A percentile compares a stretch with the other conserved stretches of the same genome.
phyloP scores from a whole-genome alignment of 2,329 filamentous ascomycete species.

The Aspergillus cejpii region DNA sequence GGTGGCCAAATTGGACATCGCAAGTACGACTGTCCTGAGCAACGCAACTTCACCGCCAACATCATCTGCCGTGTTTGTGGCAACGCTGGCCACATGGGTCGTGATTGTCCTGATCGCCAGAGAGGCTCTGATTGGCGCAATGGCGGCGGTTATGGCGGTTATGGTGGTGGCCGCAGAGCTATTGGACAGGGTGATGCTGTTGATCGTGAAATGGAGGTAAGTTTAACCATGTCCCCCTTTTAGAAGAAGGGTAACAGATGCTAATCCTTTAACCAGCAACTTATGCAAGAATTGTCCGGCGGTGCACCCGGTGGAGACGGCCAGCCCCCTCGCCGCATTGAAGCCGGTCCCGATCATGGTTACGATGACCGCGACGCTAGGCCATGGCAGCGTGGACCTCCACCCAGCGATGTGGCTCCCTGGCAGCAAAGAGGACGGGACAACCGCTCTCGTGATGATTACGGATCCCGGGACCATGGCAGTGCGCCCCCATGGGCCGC shows the following conservation, averaged over 20 bases:
- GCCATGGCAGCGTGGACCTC: conserved; percentile 81
- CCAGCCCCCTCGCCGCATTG: conserved; percentile 69
- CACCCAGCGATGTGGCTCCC: conserved; percentile 68
- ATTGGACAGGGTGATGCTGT: conserved; percentile 75
- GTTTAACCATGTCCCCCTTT: conserved; percentile 23
- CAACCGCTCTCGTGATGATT: conserved; percentile 46
- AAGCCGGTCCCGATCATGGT: conserved; percentile 64
- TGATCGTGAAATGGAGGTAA: conserved; percentile 89
- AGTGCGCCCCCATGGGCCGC: conserved; percentile 30
- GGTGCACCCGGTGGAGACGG: conserved; percentile 54
- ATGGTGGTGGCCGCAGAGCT: conserved; percentile 48
- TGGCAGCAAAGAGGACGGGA: conserved; percentile 60
- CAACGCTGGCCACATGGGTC: conserved; percentile 95
- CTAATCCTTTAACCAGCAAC: conserved; percentile 58
- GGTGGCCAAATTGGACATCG: conserved; percentile 95
- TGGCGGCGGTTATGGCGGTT: conserved; percentile 48
- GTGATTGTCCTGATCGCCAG: conserved; percentile 92
- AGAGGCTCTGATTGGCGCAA: conserved; percentile 90
- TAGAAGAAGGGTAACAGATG: conserved; percentile 10
- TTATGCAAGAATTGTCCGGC: conserved; percentile 94
- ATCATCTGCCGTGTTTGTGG: conserved; percentile 98
- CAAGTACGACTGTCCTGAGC: conserved; percentile 97
- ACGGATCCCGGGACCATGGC: conserved; percentile 36
- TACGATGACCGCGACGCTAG: conserved; percentile 54
- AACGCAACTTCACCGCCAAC: conserved; percentile 97